Conservation (phyloP, 2,329 filamentous ascomycete genomes). For the Aureobasidium sp. region DNA sequence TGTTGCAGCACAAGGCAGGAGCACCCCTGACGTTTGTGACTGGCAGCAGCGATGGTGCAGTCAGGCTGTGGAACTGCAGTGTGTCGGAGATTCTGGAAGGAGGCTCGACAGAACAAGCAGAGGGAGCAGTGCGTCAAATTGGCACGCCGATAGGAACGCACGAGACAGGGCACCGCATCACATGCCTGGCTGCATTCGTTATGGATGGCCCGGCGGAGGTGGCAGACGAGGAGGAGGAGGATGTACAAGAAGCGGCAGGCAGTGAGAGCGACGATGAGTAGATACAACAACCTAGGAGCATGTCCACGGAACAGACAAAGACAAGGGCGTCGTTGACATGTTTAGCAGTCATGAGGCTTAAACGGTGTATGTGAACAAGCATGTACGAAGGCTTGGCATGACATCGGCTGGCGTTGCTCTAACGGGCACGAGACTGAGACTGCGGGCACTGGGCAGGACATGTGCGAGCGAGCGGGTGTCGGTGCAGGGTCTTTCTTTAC, state of each 20-base stretch:
- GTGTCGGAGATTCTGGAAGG: constrained; percentile 13
- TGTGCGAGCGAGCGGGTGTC: too few relatives aligned
- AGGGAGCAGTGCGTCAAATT: constrained; percentile 47
- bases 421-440: neutral
- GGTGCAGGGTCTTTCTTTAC: neutral
- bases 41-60: constrained; percentile 84
- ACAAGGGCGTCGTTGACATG: too few relatives aligned
- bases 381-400: neutral
- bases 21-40: constrained; percentile 68
- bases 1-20: constrained; percentile 54
- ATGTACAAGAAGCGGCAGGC: constrained; percentile 5
- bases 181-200: constrained; percentile 85
- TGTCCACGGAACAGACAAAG: too few relatives aligned
- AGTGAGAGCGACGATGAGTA: constrained; percentile 23
- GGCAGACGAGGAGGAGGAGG: constrained; percentile 7
- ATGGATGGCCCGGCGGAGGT: constrained; percentile 59
- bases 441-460: neutral
- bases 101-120: neutral
- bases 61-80: constrained; percentile 79
- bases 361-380: neutral
- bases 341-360: neutral
- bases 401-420: constrained; percentile 1
- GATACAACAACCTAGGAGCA: neutral
- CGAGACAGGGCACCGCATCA: constrained; percentile 89
- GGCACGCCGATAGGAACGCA: constrained; percentile 80